Conservation (phyloP, 805 yeast species). For the Candida schatavii region DNA sequence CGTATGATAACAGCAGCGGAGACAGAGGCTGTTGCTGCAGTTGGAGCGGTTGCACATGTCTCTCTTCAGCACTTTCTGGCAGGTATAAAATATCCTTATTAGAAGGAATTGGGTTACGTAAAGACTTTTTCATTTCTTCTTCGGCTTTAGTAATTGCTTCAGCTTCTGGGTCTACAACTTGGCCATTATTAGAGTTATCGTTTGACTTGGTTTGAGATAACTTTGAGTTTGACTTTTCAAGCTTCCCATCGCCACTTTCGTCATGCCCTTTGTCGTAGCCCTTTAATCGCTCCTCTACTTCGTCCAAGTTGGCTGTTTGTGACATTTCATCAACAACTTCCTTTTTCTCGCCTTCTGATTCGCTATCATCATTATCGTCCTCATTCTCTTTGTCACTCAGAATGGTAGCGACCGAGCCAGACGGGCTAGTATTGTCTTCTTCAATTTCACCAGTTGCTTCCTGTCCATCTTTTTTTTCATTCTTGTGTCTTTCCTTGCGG, state of each 20-base stretch:
- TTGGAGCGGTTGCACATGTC: too few species aligned
- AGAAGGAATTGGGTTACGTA: neutral
- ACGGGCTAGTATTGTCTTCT: conserved; percentile 1
- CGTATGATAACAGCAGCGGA: too few species aligned
- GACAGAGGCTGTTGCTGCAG: too few species aligned
- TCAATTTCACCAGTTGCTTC: conserved; percentile 3
- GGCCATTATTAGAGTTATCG: neutral
- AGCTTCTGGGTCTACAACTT: neutral
- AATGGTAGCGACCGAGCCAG: neutral
- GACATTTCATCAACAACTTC: conserved; percentile 1
- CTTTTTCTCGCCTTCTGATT: conserved; percentile 5
- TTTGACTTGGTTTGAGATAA: too few species aligned
- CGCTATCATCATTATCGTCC: conserved; percentile 10
- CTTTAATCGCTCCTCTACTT: neutral
- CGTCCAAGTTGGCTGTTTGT: conserved; percentile 1
- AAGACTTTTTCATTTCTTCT: neutral
- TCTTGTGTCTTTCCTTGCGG: conserved; percentile 1
- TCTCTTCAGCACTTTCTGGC: too few species aligned
- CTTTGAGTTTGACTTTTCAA: too few species aligned
- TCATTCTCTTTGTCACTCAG: conserved; percentile 4
- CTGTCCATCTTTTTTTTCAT: conserved; percentile 7
- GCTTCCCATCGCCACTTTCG: too few species aligned
- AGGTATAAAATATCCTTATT: too few species aligned
- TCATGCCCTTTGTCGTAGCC: too few species aligned
- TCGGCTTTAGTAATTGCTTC: neutral